Evolutionary conservation across 1,139 yeast genomes (phyloP), one percentile per base, ranked within the genome.

Genomic region (Sugiyamaella japonica): DNA sequence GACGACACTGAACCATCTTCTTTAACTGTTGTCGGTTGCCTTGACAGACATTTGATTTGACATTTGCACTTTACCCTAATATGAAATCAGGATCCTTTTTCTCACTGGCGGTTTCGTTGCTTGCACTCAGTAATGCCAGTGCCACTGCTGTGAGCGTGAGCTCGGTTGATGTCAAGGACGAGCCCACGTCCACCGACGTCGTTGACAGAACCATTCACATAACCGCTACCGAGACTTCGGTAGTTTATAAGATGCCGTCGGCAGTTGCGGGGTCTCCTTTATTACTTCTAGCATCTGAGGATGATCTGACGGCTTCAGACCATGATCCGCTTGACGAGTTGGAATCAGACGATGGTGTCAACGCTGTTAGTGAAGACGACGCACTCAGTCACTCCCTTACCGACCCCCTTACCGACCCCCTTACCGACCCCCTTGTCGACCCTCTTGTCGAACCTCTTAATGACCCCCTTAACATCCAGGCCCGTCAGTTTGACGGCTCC

Each of bases 181-280:
- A 37, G 32, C 10, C 50, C 2, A 17, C 49, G n/a, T 38, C 41
- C 6, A 29, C 50, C 31, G 50, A 32, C 34, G 3, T 37, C 13
- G 15, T 34, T 37, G 48, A n/a, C n/a, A n/a, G 43, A 8, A 46
- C 25, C 17, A 53, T 53, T 16, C 53, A 52, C 36, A 34, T 50
- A 20, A 45, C 53, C 16, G 41, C 45, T n/a, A 54, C 56, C 31
- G 37, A 38, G 25, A 50, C 43, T 15, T 50, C 56, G 8, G 49
- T 54, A 9, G 31, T 50, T n/a, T 54, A 52, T 47, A 46, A 45
- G 40, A 48, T 55, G 37, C 53, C 56, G 3, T 32, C 49, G 13
- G 47, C 45, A 23, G 40, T 41, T 23, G 37, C 56, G 16, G 47
- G 42, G 17, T 32, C 50, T 31, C 52, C 56, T n/a, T 34, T 48